Conservation (phyloP, 441 rosid genomes). For the Adansonia rubrostipa region DNA sequence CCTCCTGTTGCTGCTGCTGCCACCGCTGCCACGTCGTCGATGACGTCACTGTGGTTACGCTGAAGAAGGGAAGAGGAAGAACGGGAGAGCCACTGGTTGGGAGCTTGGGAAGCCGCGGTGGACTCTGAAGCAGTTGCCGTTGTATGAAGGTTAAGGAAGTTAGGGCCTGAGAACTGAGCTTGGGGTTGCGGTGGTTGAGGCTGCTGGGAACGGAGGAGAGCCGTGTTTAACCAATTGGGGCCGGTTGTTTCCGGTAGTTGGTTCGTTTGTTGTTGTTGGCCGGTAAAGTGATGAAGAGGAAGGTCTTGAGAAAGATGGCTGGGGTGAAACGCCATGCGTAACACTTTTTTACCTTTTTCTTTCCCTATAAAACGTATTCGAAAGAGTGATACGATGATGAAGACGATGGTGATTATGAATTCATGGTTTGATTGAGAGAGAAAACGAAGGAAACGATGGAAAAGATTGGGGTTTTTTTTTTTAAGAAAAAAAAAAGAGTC, state of each 20-base stretch:
- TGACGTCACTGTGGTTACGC: constrained; percentile 60
- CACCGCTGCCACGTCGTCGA: constrained; percentile 52
- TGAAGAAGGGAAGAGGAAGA: constrained; percentile 49
- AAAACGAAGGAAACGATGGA: background rate
- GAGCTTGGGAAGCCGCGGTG: constrained; percentile 40
- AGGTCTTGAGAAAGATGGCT: constrained; percentile 77
- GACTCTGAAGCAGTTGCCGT: constrained; percentile 45
- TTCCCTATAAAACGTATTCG: background rate
- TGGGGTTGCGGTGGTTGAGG: constrained; percentile 35
- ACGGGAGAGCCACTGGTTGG: constrained; percentile 71
- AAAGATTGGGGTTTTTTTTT: background rate
- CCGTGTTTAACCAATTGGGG: constrained; percentile 89
- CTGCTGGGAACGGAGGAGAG: constrained; percentile 71
- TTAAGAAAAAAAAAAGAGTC: background rate
- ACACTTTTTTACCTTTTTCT: background rate
- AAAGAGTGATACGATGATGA: constrained; percentile 14
- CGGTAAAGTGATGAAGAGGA: constrained; percentile 76
- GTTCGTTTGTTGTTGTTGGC: constrained; percentile 52
- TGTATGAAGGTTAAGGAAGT: constrained; percentile 79
- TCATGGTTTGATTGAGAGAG: constrained; percentile 22
- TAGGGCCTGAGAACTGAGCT: constrained; percentile 57
- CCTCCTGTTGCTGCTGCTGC: constrained; percentile 21
- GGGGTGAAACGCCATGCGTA: constrained; percentile 81
- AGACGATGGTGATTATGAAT: background rate
- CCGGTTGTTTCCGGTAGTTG: constrained; percentile 49